These are phyloP conservation scores for Annulohypoxylon moriforme DNA, from an alignment of 495 filamentous ascomycete genomes.

Conservation along the genomic window DNA sequence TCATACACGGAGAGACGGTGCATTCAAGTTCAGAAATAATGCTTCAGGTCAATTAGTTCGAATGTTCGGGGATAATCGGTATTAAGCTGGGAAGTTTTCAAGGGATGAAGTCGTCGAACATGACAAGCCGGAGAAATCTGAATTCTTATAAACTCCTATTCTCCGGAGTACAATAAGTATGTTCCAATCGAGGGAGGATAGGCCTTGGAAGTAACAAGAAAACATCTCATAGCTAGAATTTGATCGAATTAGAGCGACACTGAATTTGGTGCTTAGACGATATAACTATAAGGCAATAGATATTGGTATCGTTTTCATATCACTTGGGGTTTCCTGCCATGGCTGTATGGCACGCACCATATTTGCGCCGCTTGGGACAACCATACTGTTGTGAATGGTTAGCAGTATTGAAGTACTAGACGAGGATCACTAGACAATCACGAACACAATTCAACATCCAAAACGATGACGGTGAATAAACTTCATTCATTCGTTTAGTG, in stretches of 20 bases:
- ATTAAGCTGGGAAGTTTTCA: neutral
- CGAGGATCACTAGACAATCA: neutral
- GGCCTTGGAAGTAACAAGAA: neutral
- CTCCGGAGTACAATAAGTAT: neutral
- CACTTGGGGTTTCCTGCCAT: no score
- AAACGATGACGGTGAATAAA: conserved; percentile 48
- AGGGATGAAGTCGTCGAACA: neutral
- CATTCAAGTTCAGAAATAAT: neutral
- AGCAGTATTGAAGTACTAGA: neutral
- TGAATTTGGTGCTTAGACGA: no score
- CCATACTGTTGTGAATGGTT: neutral
- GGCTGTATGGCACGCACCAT: no score
- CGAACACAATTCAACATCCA: conserved; percentile 23
- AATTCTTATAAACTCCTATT: conserved; percentile 9
- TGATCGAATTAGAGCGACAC: neutral
- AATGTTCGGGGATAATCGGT: neutral
- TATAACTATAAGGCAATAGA: no score
- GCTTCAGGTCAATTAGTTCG: neutral
- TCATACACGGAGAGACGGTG: neutral
- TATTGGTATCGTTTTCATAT: no score
- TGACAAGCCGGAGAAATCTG: neutral
- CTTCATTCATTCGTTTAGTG: conserved; percentile 50
- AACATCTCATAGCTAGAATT: neutral
- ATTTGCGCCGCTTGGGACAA: no score
- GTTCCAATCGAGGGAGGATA: neutral